These are phyloP conservation scores for Echinosophora koreensis DNA, from an alignment of 306 rosid species.

Conservation along the genomic window DNA sequence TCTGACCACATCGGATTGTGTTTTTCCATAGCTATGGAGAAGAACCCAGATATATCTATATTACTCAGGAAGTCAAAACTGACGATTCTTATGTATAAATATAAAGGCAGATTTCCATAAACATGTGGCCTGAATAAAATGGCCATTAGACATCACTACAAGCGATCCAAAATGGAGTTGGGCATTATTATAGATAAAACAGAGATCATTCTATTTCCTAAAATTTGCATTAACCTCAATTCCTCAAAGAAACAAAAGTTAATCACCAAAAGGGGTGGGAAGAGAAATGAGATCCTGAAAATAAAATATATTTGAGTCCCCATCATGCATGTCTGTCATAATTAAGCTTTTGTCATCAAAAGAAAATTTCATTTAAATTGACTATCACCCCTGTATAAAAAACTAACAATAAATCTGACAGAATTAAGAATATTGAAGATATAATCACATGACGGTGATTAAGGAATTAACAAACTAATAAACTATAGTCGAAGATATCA, in stretches of 20 bases:
- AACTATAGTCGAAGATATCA: slow-evolving; percentile 27
- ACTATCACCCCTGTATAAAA: background rate
- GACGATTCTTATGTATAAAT: slow-evolving; percentile 9
- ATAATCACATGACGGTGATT: slow-evolving; percentile 32
- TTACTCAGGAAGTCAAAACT: slow-evolving; percentile 3
- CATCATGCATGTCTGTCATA: slow-evolving; percentile 26
- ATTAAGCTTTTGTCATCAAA: slow-evolving; percentile 5
- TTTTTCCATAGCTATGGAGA: slow-evolving; percentile 1
- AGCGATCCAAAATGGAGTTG: slow-evolving; percentile 2
- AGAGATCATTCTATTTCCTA: slow-evolving; percentile 12
- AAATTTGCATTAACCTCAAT: slow-evolving; percentile 3
- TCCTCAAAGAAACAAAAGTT: slow-evolving; percentile 6
- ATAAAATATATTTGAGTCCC: slow-evolving; percentile 5
- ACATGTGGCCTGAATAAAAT: slow-evolving; percentile 24
- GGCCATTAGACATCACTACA: slow-evolving; percentile 25
- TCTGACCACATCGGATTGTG: slow-evolving; percentile 17
- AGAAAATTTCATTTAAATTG: slow-evolving; percentile 20
- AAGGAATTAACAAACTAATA: slow-evolving; percentile 29
- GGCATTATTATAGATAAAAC: background rate
- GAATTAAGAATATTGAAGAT: background rate
- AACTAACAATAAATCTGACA: slow-evolving; percentile 20
- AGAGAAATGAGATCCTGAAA: background rate
- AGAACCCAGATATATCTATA: slow-evolving; percentile 24
- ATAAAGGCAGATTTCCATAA: slow-evolving; percentile 27
- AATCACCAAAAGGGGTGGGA: slow-evolving; percentile 5